phyloP scores from a whole-genome alignment of 176 grass and related monocot species.

The Cenchrus americanus region DNA sequence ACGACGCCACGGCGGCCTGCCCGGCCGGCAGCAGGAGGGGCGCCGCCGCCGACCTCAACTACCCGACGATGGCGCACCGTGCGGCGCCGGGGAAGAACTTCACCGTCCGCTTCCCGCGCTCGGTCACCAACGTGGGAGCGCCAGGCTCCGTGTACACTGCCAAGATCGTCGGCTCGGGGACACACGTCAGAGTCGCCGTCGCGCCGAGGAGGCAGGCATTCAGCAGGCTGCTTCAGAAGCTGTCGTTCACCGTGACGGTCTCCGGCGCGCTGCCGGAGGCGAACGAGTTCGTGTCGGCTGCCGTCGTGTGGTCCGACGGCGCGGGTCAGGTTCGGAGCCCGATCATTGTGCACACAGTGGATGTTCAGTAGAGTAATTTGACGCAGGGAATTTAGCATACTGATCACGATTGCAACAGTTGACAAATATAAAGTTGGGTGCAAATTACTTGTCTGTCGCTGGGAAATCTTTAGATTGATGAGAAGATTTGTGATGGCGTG shows the following conservation, averaged over 20 bases:
- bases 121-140: slow-evolving; percentile 56
- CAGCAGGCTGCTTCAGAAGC: not conserved
- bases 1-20: not conserved
- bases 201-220: slow-evolving; percentile 32
- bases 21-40: not conserved
- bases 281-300: slow-evolving; percentile 28
- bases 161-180: not conserved
- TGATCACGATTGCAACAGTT: not conserved
- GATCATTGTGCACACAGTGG: slow-evolving; percentile 31
- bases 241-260: slow-evolving; percentile 32
- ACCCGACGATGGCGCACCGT: slow-evolving; percentile 52
- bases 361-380: not conserved
- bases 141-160: slow-evolving; percentile 17
- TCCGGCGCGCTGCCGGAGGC: not conserved
- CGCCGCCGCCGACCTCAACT: slow-evolving; percentile 42
- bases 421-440: not conserved
- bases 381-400: not conserved
- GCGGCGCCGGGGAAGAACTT: not conserved
- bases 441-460: not conserved
- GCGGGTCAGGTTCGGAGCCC: slow-evolving; percentile 29
- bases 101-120: slow-evolving; percentile 32
- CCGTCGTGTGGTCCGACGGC: slow-evolving; percentile 47
- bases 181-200: not conserved
- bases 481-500: too few relatives aligned
- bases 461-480: not conserved